Percentiles rank a stretch among this genome's conserved stretches.
Evolutionary conservation across 1,284 basidiomycete genomes (phyloP).

Genomic region (Trichosporon coremiiforme): DNA sequence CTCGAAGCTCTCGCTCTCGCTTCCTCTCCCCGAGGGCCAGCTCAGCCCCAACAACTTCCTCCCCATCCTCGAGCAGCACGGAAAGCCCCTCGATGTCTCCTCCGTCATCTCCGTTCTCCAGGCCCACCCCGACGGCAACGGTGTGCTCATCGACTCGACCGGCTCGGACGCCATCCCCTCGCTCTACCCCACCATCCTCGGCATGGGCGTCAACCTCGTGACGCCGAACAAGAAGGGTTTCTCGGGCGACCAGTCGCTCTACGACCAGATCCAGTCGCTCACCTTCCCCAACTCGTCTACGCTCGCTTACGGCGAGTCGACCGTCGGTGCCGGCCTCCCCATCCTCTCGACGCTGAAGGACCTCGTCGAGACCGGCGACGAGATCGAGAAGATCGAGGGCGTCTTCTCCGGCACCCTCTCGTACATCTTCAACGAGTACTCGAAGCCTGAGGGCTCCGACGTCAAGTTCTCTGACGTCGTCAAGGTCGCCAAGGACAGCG

Average conservation of each 20-base stretch:
- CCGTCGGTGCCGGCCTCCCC: conserved; percentile 93
- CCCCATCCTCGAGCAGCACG: conserved; percentile 52
- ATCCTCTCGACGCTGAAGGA: conserved; percentile 91
- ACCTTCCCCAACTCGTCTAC: conserved; percentile 61
- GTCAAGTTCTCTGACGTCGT: conserved; percentile 84
- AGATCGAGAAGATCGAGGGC: conserved; percentile 64
- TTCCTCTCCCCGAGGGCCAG: conserved; percentile 56
- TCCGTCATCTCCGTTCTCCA: conserved; percentile 56
- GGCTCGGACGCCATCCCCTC: conserved; percentile 80
- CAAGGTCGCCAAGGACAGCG: conserved; percentile 81
- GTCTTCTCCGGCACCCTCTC: conserved; percentile 86
- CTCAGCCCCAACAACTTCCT: conserved; percentile 56
- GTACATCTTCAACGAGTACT: conserved; percentile 99
- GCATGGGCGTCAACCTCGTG: conserved; percentile 79
- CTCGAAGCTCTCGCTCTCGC: conserved; percentile 68
- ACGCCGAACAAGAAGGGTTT: conserved; percentile 99
- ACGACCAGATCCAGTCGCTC: conserved; percentile 66
- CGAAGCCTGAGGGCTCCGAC: conserved; percentile 56
- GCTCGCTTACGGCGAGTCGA: conserved; percentile 83
- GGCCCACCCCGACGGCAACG: conserved; percentile 60
- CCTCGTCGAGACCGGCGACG: conserved; percentile 87
- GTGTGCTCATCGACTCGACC: conserved; percentile 91
- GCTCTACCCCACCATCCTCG: conserved; percentile 80
- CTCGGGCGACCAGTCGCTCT: conserved; percentile 73
- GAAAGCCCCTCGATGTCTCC: conserved; percentile 56